A percentile compares a stretch with the other conserved stretches of the same genome.
Evolutionary conservation across 2,329 filamentous ascomycete genomes (phyloP).

Genomic region (Mariannaea elegans): DNA sequence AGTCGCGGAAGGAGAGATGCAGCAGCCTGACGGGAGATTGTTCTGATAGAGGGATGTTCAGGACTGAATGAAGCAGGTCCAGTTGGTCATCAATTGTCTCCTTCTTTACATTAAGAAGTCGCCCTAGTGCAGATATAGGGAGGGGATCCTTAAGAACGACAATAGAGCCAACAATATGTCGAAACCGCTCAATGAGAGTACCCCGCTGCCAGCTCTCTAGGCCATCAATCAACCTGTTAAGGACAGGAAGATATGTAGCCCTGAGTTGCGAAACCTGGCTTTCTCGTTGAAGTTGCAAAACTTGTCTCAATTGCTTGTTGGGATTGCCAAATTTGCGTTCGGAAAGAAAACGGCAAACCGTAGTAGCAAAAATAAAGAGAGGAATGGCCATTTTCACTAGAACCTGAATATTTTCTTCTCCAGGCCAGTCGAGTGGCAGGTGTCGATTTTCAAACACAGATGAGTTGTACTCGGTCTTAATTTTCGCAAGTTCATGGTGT

Average conservation of each 20-base stretch:
- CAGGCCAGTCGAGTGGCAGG: no score
- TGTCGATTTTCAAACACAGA: no score
- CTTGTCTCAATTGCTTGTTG: constrained; percentile 33
- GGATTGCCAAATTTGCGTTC: constrained; percentile 26
- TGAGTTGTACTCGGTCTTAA: no score
- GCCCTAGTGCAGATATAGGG: constrained; percentile 30
- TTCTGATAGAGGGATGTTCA: not conserved
- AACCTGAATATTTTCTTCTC: no score
- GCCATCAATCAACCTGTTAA: constrained; percentile 18
- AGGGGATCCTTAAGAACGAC: constrained; percentile 13
- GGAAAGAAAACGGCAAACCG: constrained; percentile 43
- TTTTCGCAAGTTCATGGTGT: no score
- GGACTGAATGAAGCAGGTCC: constrained; percentile 28
- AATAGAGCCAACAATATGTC: not conserved
- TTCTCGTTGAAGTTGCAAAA: constrained; percentile 38
- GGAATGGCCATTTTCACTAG: constrained; percentile 43
- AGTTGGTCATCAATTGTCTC: no score
- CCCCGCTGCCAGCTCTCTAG: not conserved
- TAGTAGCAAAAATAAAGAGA: constrained; percentile 49
- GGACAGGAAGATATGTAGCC: constrained; percentile 30
- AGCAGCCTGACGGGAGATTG: constrained; percentile 12
- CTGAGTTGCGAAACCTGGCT: constrained; percentile 28
- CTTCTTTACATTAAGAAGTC: constrained; percentile 33
- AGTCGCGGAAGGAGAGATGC: no score
- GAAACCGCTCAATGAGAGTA: not conserved